Evolutionary conservation across 2,329 filamentous ascomycete species (phyloP).

Genomic region (Nemania diffusa): DNA sequence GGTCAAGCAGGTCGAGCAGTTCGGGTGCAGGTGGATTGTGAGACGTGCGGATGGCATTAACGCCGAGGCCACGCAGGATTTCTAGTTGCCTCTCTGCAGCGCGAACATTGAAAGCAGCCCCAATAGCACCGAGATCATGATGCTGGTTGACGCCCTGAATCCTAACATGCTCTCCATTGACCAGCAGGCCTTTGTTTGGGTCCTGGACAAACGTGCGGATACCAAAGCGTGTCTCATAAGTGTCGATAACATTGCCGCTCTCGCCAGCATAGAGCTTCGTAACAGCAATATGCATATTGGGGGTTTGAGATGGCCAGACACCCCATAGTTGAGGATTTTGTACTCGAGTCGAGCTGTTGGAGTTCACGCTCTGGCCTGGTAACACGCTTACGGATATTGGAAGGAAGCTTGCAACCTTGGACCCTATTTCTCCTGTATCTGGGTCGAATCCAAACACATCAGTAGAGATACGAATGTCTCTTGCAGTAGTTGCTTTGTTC

Average conservation of each 20-base stretch:
- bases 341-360: slow-evolving; percentile 52
- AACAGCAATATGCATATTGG: slow-evolving; percentile 60
- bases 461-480: slow-evolving; percentile 53
- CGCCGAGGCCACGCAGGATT: slow-evolving; percentile 60
- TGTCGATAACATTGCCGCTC: slow-evolving; percentile 50
- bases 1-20: slow-evolving; percentile 60
- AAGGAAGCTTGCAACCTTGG: slow-evolving; percentile 52
- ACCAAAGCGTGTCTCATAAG: slow-evolving; percentile 61
- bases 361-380: slow-evolving; percentile 47
- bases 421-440: slow-evolving; percentile 41
- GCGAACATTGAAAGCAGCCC: slow-evolving; percentile 61
- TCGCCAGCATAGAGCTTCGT: slow-evolving; percentile 49
- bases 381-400: slow-evolving; percentile 44
- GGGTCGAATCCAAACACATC: slow-evolving; percentile 54
- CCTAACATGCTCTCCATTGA: slow-evolving; percentile 58
- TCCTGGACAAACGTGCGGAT: slow-evolving; percentile 57
- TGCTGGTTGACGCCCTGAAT: slow-evolving; percentile 62
- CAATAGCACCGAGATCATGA: slow-evolving; percentile 62
- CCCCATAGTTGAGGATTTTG: slow-evolving; percentile 59
- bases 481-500: slow-evolving; percentile 51
- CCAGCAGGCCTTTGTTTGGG: slow-evolving; percentile 53
- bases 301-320: slow-evolving; percentile 55
- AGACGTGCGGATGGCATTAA: slow-evolving; percentile 61
- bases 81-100: slow-evolving; percentile 61
- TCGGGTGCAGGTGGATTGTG: slow-evolving; percentile 65